phyloP scores from a whole-genome alignment of 768 basidiomycete genomes.

The Dentipellis sp. region DNA sequence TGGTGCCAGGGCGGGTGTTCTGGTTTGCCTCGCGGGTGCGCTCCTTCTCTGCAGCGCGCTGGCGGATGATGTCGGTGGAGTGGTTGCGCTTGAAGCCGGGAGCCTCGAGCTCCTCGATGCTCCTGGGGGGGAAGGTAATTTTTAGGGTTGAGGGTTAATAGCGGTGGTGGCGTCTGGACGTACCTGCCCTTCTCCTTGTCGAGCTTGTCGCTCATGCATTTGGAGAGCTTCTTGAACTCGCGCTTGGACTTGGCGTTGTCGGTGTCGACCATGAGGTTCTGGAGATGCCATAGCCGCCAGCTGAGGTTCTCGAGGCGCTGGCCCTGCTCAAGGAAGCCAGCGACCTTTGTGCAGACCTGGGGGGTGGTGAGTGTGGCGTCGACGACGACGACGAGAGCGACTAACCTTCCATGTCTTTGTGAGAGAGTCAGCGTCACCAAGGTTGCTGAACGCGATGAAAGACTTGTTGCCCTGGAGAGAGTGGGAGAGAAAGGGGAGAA shows the following conservation, averaged over 20 bases:
- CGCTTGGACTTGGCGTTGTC: slow-evolving; percentile 86
- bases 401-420: slow-evolving; percentile 89
- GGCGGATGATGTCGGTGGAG: slow-evolving; percentile 72
- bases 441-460: slow-evolving; percentile 87
- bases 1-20: slow-evolving; percentile 56
- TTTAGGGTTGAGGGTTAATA: slow-evolving; percentile 9
- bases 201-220: slow-evolving; percentile 83
- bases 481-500: slow-evolving; percentile 12
- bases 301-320: slow-evolving; percentile 87
- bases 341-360: slow-evolving; percentile 86
- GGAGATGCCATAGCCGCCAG: slow-evolving; percentile 90
- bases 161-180: slow-evolving; percentile 21
- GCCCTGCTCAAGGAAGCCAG: slow-evolving; percentile 84
- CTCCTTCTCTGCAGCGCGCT: slow-evolving; percentile 76
- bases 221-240: slow-evolving; percentile 84
- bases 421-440: slow-evolving; percentile 74
- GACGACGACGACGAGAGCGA: slow-evolving; percentile 6
- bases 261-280: slow-evolving; percentile 84
- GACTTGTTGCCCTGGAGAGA: slow-evolving; percentile 76
- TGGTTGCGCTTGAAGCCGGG: slow-evolving; percentile 75
- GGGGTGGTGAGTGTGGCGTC: background rate
- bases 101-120: slow-evolving; percentile 77
- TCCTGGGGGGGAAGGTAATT: slow-evolving; percentile 31
- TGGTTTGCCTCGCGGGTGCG: slow-evolving; percentile 60
- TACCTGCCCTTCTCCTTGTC: slow-evolving; percentile 90